Percentiles rank a stretch among this genome's conserved stretches.
phyloP scores from a whole-genome alignment of 352 stramenopile species.

The Pseudoperonospora humuli region DNA sequence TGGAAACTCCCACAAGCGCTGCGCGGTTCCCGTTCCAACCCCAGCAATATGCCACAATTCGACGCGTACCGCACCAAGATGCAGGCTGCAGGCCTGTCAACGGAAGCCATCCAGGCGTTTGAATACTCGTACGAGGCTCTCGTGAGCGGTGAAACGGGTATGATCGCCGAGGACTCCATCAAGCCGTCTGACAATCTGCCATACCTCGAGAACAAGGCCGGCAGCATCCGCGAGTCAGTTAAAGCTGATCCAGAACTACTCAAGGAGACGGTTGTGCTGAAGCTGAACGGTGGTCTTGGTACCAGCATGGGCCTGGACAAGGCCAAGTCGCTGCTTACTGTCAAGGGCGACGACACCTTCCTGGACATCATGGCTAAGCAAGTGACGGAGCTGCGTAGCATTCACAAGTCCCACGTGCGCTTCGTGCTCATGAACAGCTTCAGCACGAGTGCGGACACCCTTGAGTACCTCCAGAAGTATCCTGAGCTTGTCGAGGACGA shows the following conservation, averaged over 20 bases:
- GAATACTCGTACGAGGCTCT: constrained; percentile 96
- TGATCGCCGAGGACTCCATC: constrained; percentile 95
- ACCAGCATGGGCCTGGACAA: constrained; percentile 93
- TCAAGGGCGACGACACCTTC: constrained; percentile 93
- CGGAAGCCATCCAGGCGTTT: constrained; percentile 95
- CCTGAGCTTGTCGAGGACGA: constrained; percentile 89
- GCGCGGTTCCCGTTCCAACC: constrained; percentile 19
- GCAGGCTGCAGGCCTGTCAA: constrained; percentile 90
- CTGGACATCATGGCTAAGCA: constrained; percentile 87
- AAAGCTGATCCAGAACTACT: constrained; percentile 61
- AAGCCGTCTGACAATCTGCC: constrained; percentile 66
- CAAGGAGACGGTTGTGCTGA: constrained; percentile 83
- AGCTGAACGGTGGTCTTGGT: constrained; percentile 81
- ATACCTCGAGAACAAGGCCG: constrained; percentile 74
- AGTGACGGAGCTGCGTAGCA: constrained; percentile 91
- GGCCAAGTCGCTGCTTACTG: constrained; percentile 90
- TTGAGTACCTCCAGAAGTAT: constrained; percentile 86
- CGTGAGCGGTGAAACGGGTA: constrained; percentile 89
- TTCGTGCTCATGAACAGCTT: constrained; percentile 90
- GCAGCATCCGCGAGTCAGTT: constrained; percentile 67
- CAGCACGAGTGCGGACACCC: constrained; percentile 77
- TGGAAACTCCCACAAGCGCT: constrained; percentile 25
- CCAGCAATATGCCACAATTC: constrained; percentile 50
- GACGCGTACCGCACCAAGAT: constrained; percentile 93
- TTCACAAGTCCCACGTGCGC: constrained; percentile 89